Base-by-base conservation (phyloP, 2,329 filamentous ascomycete species). In the Magnaporthiopsis incrustans region DNA sequence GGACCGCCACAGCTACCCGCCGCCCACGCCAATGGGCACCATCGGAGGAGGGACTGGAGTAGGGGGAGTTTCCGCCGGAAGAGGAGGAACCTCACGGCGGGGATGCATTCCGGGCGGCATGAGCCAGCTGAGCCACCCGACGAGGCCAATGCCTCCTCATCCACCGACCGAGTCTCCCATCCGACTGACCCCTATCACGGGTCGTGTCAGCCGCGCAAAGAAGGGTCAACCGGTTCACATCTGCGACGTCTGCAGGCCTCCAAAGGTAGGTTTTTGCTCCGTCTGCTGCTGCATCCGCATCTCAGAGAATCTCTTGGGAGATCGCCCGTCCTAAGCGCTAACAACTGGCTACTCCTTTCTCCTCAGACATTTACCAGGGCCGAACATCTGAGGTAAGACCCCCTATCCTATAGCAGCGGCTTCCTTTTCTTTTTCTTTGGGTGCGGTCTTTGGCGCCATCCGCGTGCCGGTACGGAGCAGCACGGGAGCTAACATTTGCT, bases 1-100 rank as follows among this genome's bases (percentile, higher is more conserved):
- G 79, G 81, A 84, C 68, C 76, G 73, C 67, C 70, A 72, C 66
- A 70, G 70, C 63, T 76, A 76, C 71, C 65, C 69, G 61, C 73
- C 74, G 63, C 73, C 75, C 33, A 74, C 75, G 56, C 75, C 75
- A 4, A 66, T 68, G 71, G 72, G 70, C 65, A 71, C 65, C 69
- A 72, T 38, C 57, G n/a, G 32, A 8, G 50, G 57, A 33, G 32
- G 57, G 26, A 27, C 32, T 12, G 44, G 38, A 18, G 61, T 50
- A 25, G 18, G 56, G 25, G 61, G 56, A 62, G 60, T 14, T 30
- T 26, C 32, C 26, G 59, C 26, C 25, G 35, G 33, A 35, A 50
- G 59, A 38, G 33, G 10, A 50, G 59, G 59, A 35, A 22, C 22
- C 53, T 15, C 56, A 27, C 57, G 53, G 33, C 33, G 26, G 32